A percentile compares a stretch with the other conserved stretches of the same genome.
These are phyloP conservation scores for Citrullus mucosospermus DNA, from an alignment of 306 rosid species.

Conservation along the genomic window DNA sequence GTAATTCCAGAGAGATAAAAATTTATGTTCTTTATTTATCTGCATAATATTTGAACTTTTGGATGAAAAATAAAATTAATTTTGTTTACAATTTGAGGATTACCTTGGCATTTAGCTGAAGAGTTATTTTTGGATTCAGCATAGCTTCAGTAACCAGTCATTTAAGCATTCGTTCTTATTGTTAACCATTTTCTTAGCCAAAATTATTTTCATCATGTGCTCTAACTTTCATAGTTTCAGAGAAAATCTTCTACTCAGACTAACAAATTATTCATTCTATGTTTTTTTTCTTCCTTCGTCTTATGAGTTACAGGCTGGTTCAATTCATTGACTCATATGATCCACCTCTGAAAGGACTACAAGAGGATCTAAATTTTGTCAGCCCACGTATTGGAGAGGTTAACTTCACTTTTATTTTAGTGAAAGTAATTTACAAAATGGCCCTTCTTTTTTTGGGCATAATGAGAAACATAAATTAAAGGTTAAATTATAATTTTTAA, in stretches of 20 bases:
- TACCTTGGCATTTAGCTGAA: not conserved
- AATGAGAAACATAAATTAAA: not conserved
- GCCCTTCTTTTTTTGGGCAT: not conserved
- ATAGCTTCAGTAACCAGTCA: not conserved
- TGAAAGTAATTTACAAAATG: not conserved
- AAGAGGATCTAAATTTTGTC: slow-evolving; percentile 92
- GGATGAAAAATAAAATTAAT: not conserved
- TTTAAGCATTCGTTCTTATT: not conserved
- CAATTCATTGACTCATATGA: slow-evolving; percentile 90
- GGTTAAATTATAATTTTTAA: not conserved
- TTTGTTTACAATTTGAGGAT: not conserved
- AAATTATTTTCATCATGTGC: not conserved
- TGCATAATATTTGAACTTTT: not conserved
- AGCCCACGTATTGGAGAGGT: slow-evolving; percentile 99
- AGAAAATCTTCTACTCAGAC: not conserved
- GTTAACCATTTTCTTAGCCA: not conserved
- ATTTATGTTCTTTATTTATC: not conserved
- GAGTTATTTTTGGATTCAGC: not conserved
- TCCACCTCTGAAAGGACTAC: slow-evolving; percentile 90
- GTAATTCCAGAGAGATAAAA: not conserved
- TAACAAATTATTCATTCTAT: not conserved
- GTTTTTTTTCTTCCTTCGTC: slow-evolving; percentile 5
- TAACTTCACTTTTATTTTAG: slow-evolving; percentile 18
- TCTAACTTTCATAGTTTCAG: not conserved
- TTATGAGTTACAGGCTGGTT: slow-evolving; percentile 53